phyloP scores from a whole-genome alignment of 2,329 filamentous ascomycete genomes.

The Phialophora macrospora region DNA sequence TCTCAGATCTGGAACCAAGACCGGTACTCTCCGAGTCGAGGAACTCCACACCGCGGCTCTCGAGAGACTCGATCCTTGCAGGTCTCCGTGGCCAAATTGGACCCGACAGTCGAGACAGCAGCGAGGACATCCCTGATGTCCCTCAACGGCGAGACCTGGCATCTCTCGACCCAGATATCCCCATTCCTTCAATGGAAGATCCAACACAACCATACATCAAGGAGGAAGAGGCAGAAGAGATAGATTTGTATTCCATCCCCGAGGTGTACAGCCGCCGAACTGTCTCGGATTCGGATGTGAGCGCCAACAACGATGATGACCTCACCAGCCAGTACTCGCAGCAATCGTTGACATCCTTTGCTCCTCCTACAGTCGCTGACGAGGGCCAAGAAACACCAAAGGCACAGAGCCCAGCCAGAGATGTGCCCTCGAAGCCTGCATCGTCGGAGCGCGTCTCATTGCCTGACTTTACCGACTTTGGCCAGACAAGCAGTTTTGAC shows the following conservation, averaged over 20 bases:
- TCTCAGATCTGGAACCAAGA: slow-evolving; percentile 41
- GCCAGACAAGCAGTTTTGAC: slow-evolving; percentile 58
- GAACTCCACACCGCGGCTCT: slow-evolving; percentile 61
- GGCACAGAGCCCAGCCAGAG: slow-evolving; percentile 42
- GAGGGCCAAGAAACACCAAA: slow-evolving; percentile 55
- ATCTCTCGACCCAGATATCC: slow-evolving; percentile 79
- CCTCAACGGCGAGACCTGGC: slow-evolving; percentile 34
- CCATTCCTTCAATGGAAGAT: slow-evolving; percentile 84
- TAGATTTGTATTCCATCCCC: slow-evolving; percentile 70
- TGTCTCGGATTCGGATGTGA: slow-evolving; percentile 45
- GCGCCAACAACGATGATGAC: slow-evolving; percentile 51
- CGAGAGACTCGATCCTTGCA: slow-evolving; percentile 88
- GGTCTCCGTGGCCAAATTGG: slow-evolving; percentile 67
- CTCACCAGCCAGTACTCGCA: slow-evolving; percentile 59
- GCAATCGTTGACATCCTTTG: slow-evolving; percentile 43
- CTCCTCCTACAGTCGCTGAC: slow-evolving; percentile 42
- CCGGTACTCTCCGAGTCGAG: slow-evolving; percentile 67
- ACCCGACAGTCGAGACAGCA: slow-evolving; percentile 57
- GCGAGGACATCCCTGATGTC: slow-evolving; percentile 48
- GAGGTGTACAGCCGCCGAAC: slow-evolving; percentile 64
- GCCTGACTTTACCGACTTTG: slow-evolving; percentile 56
- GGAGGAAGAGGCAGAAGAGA: slow-evolving; percentile 62
- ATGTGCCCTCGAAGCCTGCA: slow-evolving; percentile 14
- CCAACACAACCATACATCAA: slow-evolving; percentile 57
- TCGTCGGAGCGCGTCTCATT: slow-evolving; percentile 45